Base-by-base conservation (phyloP, 441 rosid genomes). In the Macaranga tanarius region DNA sequence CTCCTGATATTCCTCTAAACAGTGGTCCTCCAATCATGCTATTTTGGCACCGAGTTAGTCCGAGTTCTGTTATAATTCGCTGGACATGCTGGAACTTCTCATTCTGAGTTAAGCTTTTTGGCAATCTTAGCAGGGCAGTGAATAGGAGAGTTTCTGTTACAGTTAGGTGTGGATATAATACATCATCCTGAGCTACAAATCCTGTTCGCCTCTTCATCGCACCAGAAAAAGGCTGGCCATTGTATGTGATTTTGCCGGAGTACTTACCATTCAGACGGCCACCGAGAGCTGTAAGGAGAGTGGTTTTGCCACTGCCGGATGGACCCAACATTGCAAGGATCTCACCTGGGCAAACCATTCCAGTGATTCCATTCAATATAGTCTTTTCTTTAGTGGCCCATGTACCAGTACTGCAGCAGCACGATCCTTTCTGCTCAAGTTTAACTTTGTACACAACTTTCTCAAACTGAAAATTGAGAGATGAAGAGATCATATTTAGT, bases 301-400 rank as follows among this genome's bases (percentile, higher is more conserved):
- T 94, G 68, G 98, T 94, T 86, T 94, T 94, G 70, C 98, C 98
- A 76, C 98, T 94, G 9, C 98, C 98, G 0, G 98, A 94, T 51
- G 98, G 98, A 15, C 98, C 98, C 51, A 94, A 80, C 97, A 94
- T 92, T 15, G 98, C 98, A 23, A 94, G 84, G 69, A 94, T 83
- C 83, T 94, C 97, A 56, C 97, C 98, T 1, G 98, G 97, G 61
- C 84, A 84, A 74, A 94, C 92, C 83, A 88, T 80, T 7, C 98
- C 97, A 0, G 93, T 84, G 73, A 94, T 85, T 12, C 95, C 95
- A 57, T 88, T 88, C 65, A 94, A 74, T 67, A 94, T 92, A 45
- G 86, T 88, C 84, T 92, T 94, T 70, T 92, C 98, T 77, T 71
- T 78, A 72, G 84, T 72, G 65, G 72, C 84, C 93, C 93, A 87